Conservation (phyloP, 345 rosid species). For the Kernera saxatilis region DNA sequence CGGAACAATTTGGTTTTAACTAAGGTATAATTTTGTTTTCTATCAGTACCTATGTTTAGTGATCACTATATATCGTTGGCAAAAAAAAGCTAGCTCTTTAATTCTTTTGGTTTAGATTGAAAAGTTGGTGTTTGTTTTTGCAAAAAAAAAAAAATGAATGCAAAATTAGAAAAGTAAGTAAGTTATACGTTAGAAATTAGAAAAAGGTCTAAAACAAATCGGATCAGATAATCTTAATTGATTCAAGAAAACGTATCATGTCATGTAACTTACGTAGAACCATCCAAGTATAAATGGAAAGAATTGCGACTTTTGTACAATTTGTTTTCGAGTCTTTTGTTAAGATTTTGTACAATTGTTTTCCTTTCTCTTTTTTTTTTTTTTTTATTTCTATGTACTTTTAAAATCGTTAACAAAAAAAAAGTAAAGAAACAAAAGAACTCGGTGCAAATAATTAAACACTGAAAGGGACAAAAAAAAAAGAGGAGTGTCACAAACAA, state of each 20-base stretch:
- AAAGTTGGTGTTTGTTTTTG: not conserved
- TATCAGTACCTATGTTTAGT: not conserved
- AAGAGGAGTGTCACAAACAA: conserved; percentile 22
- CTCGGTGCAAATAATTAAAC: conserved; percentile 14
- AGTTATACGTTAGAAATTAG: not conserved
- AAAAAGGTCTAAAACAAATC: too few relatives aligned
- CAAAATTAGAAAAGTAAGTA: not conserved
- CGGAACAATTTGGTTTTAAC: not conserved
- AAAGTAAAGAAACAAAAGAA: not conserved
- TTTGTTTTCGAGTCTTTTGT: too few relatives aligned
- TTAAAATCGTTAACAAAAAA: not conserved
- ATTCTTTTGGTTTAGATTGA: not conserved
- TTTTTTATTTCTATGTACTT: not conserved
- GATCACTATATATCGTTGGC: not conserved
- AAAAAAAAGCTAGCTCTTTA: not conserved
- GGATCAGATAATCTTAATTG: not conserved
- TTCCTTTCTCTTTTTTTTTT: not conserved
- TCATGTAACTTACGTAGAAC: not conserved
- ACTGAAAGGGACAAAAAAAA: conserved; percentile 6
- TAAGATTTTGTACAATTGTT: not conserved
- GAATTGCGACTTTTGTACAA: not conserved
- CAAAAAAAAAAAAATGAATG: not conserved
- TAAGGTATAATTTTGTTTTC: not conserved
- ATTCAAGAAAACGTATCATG: not conserved
- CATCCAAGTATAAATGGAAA: not conserved